These are phyloP conservation scores for Boletus vermiculosoides DNA, from an alignment of 768 basidiomycete species.

Conservation along the genomic window DNA sequence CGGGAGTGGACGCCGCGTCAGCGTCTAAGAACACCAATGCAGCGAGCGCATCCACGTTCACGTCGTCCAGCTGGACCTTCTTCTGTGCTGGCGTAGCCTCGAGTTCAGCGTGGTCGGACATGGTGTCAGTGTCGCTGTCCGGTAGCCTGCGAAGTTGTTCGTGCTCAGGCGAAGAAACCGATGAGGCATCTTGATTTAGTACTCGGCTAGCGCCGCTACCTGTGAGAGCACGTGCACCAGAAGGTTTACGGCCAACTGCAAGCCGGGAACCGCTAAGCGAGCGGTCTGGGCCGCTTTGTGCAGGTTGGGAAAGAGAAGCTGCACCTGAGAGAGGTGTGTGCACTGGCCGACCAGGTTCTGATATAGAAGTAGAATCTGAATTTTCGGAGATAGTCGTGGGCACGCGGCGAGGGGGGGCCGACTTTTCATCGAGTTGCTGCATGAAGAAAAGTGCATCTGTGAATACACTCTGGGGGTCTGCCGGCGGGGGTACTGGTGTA, in stretches of 20 bases:
- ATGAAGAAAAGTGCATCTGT: conserved; percentile 68
- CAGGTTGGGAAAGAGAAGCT: conserved; percentile 20
- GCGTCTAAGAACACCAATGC: conserved; percentile 73
- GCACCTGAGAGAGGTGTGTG: conserved; percentile 23
- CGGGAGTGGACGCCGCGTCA: conserved; percentile 20
- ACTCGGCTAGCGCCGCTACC: conserved; percentile 35
- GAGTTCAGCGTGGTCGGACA: conserved; percentile 25
- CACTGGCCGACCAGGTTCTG: conserved; percentile 25
- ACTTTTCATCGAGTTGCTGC: conserved; percentile 49
- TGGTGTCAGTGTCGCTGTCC: conserved; percentile 35
- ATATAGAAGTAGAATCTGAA: conserved; percentile 35
- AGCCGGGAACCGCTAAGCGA: conserved; percentile 39
- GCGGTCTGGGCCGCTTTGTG: conserved; percentile 29
- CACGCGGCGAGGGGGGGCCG: conserved; percentile 35
- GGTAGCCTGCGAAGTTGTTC: conserved; percentile 25
- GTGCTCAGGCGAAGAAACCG: conserved; percentile 39
- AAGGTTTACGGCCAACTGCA: conserved; percentile 64
- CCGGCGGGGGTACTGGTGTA: conserved; percentile 8
- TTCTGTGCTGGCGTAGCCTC: conserved; percentile 7
- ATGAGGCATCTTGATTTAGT: conserved; percentile 35
- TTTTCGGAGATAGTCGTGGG: conserved; percentile 48
- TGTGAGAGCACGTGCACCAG: conserved; percentile 74
- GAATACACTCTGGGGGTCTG: conserved; percentile 39
- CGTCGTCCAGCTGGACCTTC: conserved; percentile 41
- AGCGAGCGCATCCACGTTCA: conserved; percentile 70